Conservation (phyloP, 2,329 filamentous ascomycete species). For the Colletotrichum godetiae region DNA sequence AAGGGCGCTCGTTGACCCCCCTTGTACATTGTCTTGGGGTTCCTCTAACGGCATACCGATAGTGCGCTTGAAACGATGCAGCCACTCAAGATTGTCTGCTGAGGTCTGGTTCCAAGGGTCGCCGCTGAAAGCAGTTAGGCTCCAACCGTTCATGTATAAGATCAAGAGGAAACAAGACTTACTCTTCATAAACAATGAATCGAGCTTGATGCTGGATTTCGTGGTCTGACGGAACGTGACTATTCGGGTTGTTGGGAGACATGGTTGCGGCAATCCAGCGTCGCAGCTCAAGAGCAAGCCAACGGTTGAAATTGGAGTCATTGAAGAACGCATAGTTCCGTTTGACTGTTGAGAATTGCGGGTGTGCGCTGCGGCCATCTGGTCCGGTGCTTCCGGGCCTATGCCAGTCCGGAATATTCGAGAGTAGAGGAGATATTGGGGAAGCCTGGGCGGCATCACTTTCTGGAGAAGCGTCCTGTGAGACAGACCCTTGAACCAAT, state of each 20-base stretch:
- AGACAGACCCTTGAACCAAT: background rate
- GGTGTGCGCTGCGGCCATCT: background rate
- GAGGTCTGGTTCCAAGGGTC: constrained; percentile 35
- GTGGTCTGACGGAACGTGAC: constrained; percentile 46
- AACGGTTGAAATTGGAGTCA: constrained; percentile 41
- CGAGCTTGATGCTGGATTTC: constrained; percentile 49
- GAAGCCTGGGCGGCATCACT: background rate
- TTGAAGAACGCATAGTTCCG: constrained; percentile 36
- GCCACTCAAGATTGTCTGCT: constrained; percentile 32
- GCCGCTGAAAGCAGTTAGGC: background rate
- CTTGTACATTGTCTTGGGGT: background rate
- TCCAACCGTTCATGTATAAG: accelerated
- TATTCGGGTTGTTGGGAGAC: constrained; percentile 45
- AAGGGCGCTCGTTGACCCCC: background rate
- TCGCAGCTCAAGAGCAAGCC: constrained; percentile 38
- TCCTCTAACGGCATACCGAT: constrained; percentile 5
- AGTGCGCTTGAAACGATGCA: constrained; percentile 26
- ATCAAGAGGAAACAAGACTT: constrained; percentile 3
- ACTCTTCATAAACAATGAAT: constrained; percentile 45
- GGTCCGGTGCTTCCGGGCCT: background rate
- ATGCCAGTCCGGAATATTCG: background rate
- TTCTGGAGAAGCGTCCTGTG: background rate
- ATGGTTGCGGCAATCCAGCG: constrained; percentile 42
- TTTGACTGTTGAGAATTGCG: background rate
- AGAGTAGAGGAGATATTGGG: background rate